phyloP scores from a whole-genome alignment of 768 basidiomycete species.

The Leccinum rimulosum region DNA sequence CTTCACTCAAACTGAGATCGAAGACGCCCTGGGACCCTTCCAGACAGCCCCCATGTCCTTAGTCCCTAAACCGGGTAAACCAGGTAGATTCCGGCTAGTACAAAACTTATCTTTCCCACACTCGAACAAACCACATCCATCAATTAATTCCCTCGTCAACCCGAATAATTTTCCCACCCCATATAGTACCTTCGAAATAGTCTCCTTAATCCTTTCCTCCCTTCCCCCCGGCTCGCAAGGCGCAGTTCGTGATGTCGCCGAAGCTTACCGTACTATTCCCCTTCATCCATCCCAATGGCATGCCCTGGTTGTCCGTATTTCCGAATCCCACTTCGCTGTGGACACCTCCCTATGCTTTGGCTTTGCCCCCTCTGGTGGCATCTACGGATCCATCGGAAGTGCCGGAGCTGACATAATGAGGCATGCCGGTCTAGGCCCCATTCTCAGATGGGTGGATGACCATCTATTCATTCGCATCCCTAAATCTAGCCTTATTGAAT shows the following conservation, averaged over 20 bases:
- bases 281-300: conserved; percentile 36
- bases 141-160: no score
- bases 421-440: background rate
- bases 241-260: background rate
- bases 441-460: background rate
- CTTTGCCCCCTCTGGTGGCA: no score
- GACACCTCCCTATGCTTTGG: no score
- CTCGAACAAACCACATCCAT: no score
- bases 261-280: conserved; percentile 24
- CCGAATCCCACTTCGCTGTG: no score
- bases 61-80: no score
- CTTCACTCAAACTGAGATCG: no score
- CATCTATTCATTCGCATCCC: background rate
- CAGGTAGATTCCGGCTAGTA: no score
- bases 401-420: background rate
- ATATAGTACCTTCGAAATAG: background rate
- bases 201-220: background rate
- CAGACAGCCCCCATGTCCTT: no score
- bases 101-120: no score
- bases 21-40: no score
- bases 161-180: background rate
- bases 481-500: background rate
- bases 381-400: no score
- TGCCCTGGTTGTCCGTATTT: background rate
- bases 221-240: background rate